Conservation (phyloP, 371 early-diverging fungal genomes). For the Mortierella sp. region DNA sequence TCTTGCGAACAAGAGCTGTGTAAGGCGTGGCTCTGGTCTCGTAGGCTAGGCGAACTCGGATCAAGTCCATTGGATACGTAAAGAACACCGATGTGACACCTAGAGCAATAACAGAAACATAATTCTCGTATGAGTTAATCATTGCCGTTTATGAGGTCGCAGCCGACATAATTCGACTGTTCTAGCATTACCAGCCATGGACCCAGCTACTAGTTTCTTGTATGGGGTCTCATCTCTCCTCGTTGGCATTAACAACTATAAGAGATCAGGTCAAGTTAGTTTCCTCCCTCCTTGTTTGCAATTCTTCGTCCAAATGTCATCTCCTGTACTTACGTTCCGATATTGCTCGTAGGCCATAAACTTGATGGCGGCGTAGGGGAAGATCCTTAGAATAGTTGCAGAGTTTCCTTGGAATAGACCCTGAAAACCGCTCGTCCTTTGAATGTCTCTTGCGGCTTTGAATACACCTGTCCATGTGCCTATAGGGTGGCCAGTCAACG, state of each 20-base stretch:
- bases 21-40: constrained; percentile 61
- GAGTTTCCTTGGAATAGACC: constrained; percentile 97
- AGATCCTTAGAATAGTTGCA: constrained; percentile 91
- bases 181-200: constrained; percentile 82
- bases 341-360: constrained; percentile 95
- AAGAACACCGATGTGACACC: constrained; percentile 91
- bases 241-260: constrained; percentile 75
- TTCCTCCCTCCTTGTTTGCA: not conserved
- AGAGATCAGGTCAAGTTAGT: no score
- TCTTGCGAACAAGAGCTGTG: constrained; percentile 55
- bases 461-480: constrained; percentile 91
- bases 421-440: constrained; percentile 70
- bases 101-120: constrained; percentile 26
- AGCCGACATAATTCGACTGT: no score
- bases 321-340: constrained; percentile 63
- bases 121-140: no score
- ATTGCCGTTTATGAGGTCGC: no score
- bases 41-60: constrained; percentile 94
- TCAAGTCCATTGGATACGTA: constrained; percentile 94
- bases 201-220: constrained; percentile 78
- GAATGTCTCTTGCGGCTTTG: constrained; percentile 82
- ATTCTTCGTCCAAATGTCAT: not conserved
- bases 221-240: constrained; percentile 67
- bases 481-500: constrained; percentile 29
- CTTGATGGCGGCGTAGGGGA: constrained; percentile 97